Conservation (phyloP, 768 basidiomycete genomes). For the Cantharellus anzutake region DNA sequence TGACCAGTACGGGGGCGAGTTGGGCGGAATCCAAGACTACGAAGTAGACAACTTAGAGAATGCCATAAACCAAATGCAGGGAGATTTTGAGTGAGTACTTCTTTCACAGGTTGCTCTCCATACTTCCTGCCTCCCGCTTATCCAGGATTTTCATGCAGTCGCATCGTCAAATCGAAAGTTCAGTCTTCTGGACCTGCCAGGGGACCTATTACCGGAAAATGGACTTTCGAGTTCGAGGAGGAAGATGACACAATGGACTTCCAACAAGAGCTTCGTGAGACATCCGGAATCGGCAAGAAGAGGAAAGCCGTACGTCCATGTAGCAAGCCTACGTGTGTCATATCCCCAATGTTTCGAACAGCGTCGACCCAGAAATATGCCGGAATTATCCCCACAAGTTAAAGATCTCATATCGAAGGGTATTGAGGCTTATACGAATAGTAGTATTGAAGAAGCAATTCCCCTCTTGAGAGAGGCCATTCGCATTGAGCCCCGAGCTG, state of each 20-base stretch:
- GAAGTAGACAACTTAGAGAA: conserved; percentile 11
- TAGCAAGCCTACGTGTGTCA: background rate
- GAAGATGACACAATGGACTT: conserved; percentile 3
- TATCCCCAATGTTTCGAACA: background rate
- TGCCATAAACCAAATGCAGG: conserved; percentile 26
- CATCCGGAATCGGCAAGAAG: background rate
- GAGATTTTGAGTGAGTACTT: conserved; percentile 31
- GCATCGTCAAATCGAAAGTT: conserved; percentile 12
- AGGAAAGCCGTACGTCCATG: conserved; percentile 1
- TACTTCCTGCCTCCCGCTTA: conserved; percentile 39
- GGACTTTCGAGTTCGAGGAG: conserved; percentile 46
- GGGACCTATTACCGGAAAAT: conserved; percentile 21
- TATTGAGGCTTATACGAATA: conserved; percentile 70
- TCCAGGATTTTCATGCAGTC: background rate
- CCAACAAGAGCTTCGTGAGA: background rate
- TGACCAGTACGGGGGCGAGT: background rate
- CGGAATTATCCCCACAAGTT: conserved; percentile 19
- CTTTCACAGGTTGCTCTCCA: conserved; percentile 41
- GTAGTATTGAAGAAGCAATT: conserved; percentile 45
- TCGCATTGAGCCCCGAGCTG: conserved; percentile 74
- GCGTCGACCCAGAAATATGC: conserved; percentile 1
- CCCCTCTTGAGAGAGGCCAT: conserved; percentile 82
- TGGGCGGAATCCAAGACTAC: conserved; percentile 14
- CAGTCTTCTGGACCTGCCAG: background rate
- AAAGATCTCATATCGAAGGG: conserved; percentile 54